Percentiles rank a stretch among this genome's conserved stretches.
Evolutionary conservation across 768 basidiomycete species (phyloP).

Genomic region (Sarcodon aspratus): DNA sequence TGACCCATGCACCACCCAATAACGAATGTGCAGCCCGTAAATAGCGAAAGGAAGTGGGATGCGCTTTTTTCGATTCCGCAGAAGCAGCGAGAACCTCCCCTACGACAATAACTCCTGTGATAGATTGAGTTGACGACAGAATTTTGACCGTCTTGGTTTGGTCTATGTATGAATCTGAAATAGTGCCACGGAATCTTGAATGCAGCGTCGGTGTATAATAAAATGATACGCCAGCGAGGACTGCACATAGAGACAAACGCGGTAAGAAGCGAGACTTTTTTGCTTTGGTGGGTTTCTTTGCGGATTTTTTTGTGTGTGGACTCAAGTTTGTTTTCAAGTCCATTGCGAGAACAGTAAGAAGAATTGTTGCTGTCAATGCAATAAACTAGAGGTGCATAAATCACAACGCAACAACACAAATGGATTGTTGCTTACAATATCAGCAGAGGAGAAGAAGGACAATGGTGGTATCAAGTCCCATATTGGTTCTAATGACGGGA

Average conservation of each 20-base stretch:
- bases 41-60: slow-evolving; percentile 21
- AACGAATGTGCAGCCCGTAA: slow-evolving; percentile 45
- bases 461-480: neutral
- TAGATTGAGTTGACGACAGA: slow-evolving; percentile 52
- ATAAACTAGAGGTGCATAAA: neutral
- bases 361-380: neutral
- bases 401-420: neutral
- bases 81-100: slow-evolving; percentile 46
- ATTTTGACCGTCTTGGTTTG: slow-evolving; percentile 48
- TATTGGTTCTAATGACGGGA: slow-evolving; percentile 1
- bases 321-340: slow-evolving; percentile 1
- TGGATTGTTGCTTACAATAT: neutral
- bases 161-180: slow-evolving; percentile 36
- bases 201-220: slow-evolving; percentile 25
- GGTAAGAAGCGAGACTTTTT: neutral
- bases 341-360: neutral
- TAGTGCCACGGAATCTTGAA: slow-evolving; percentile 49
- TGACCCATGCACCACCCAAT: slow-evolving; percentile 72
- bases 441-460: neutral
- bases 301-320: neutral
- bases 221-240: slow-evolving; percentile 19
- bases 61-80: slow-evolving; percentile 2
- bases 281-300: neutral
- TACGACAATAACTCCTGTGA: slow-evolving; percentile 78
- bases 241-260: neutral